Evolutionary conservation across 2,329 filamentous ascomycete genomes (phyloP).

Genomic region (Dactylonectria macrodidyma): DNA sequence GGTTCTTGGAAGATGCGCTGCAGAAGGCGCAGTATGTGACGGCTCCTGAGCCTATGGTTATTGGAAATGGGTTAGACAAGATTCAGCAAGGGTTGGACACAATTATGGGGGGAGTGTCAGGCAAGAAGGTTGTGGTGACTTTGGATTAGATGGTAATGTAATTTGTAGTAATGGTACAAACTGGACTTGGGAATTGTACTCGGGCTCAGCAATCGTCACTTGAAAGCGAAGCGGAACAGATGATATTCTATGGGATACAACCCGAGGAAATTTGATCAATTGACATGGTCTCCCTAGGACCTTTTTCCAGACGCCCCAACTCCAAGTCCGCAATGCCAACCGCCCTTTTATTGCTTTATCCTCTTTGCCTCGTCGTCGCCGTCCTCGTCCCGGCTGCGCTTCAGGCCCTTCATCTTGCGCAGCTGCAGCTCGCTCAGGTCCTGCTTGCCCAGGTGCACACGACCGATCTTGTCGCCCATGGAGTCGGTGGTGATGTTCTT

Average conservation of each 20-base stretch:
- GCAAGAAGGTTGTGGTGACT: slow-evolving; percentile 30
- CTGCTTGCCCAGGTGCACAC: slow-evolving; percentile 92
- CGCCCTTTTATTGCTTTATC: slow-evolving; percentile 50
- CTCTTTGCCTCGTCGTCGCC: slow-evolving; percentile 58
- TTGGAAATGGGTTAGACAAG: slow-evolving; percentile 25
- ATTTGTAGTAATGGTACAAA: background rate
- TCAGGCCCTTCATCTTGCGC: slow-evolving; percentile 99
- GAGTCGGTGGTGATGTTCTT: slow-evolving; percentile 95
- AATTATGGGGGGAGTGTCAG: slow-evolving; percentile 11
- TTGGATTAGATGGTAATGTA: slow-evolving; percentile 6
- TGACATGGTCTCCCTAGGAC: slow-evolving; percentile 44
- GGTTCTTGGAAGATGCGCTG: slow-evolving; percentile 22
- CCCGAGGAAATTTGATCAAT: slow-evolving; percentile 44
- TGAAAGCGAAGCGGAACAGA: slow-evolving; percentile 16
- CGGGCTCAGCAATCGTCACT: slow-evolving; percentile 10
- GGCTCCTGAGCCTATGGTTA: slow-evolving; percentile 19
- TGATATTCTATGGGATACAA: slow-evolving; percentile 23
- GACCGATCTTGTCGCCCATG: slow-evolving; percentile 96
- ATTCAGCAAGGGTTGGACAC: slow-evolving; percentile 23
- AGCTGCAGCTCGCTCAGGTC: slow-evolving; percentile 91
- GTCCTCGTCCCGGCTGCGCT: slow-evolving; percentile 80
- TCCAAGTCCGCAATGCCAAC: slow-evolving; percentile 43
- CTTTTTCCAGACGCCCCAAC: slow-evolving; percentile 53
- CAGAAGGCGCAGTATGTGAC: background rate
- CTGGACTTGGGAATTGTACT: background rate